Percentiles rank a stretch among this genome's conserved stretches.
These are phyloP conservation scores for Ephemerocybe angulata DNA, from an alignment of 768 basidiomycete species.

Conservation along the genomic window DNA sequence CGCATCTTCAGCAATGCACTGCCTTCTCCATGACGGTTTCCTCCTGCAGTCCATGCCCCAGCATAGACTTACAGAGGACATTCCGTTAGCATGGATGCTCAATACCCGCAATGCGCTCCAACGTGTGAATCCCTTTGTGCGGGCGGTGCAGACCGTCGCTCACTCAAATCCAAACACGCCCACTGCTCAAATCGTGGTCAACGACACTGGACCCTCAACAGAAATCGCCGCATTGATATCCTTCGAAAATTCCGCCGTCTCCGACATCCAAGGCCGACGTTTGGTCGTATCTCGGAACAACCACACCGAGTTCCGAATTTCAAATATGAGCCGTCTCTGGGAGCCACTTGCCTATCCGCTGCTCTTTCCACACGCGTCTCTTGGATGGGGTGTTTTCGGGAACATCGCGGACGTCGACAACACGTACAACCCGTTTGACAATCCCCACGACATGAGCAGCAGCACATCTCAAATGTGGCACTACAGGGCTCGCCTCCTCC, in stretches of 20 bases:
- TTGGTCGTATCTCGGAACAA: constrained; percentile 12
- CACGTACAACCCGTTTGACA: background rate
- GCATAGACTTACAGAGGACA: background rate
- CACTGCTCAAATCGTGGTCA: constrained; percentile 12
- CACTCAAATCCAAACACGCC: background rate
- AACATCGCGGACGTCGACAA: background rate
- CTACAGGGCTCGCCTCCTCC: constrained; percentile 29
- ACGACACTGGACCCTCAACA: constrained; percentile 16
- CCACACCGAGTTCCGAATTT: constrained; percentile 14
- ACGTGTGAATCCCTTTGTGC: constrained; percentile 15
- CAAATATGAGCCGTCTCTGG: constrained; percentile 28
- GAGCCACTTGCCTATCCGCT: constrained; percentile 36
- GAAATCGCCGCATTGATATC: constrained; percentile 25
- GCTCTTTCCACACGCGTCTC: constrained; percentile 32
- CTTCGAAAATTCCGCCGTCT: constrained; percentile 15
- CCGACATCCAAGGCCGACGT: constrained; percentile 13
- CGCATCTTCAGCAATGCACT: constrained; percentile 23
- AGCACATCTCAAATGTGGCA: constrained; percentile 29
- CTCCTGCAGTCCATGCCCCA: constrained; percentile 6
- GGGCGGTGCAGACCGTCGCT: constrained; percentile 6
- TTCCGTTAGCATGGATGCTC: constrained; percentile 15
- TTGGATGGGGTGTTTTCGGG: constrained; percentile 28
- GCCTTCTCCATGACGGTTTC: constrained; percentile 32
- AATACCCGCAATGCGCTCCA: constrained; percentile 6
- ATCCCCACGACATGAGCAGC: constrained; percentile 6